Evolutionary conservation across 176 grass and related monocot species (phyloP), one percentile per base, ranked within the genome.

Genomic region (Saccharum officinarum): DNA sequence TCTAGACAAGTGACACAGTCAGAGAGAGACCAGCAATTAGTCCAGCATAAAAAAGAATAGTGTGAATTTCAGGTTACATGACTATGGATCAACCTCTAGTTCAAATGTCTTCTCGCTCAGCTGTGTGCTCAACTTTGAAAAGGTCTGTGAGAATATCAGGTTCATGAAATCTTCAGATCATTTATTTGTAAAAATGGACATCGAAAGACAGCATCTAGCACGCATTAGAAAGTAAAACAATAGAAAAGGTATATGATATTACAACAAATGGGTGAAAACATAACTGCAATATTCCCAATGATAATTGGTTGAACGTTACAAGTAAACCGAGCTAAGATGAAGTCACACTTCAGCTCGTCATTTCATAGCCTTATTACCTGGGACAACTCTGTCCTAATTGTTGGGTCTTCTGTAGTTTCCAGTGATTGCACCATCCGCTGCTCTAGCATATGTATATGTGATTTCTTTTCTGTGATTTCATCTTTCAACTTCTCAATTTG

Each of bases 81-180:
- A 79, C 49, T 78, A 76, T 73, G 76, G 22, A 89, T 83, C 75
- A 79, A 98, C 96, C 96, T 98, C 93, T 39, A 92, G 88, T 86
- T 94, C 93, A 89, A 93, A 98, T 73, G 93, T 94, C 78, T 91
- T 98, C 73, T 98, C 96, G 74, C 96, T 90, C 86, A 98, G 90
- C 59, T 98, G 89, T 12, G 76, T 73, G 69, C 91, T 95, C 39
- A 98, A 72, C 84, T 93, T 98, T 75, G 93, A 92, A 82, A 98
- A 87, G 47, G 89, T 89, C 93, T 98, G 82, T 50, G 87, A 26
- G 73, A 90, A 95, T 46, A 70, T 71, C 17, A 57, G 15, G 50
- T 60, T 10, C 14, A 87, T 11, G 1, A 69, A 67, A 76, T 41
- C 7, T 52, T 80, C 10, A 60, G 64, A 80, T 80, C n/a, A 73